Base-by-base conservation (phyloP, 352 stramenopile genomes). In the Hyaloperonospora arabidopsidis region DNA sequence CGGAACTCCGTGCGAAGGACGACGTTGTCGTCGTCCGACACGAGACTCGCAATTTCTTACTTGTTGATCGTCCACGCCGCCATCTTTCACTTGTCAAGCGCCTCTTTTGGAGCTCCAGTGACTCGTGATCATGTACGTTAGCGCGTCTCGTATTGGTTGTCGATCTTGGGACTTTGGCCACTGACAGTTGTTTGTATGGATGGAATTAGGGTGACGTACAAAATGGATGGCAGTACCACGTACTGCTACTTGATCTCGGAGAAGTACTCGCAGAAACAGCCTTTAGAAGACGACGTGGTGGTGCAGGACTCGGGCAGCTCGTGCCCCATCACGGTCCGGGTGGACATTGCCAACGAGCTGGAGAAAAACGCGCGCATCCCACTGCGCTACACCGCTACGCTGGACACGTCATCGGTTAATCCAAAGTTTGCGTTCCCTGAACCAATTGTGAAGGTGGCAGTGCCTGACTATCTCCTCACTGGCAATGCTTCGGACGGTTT, bases 161-260 rank as follows among this genome's bases (percentile, higher is more conserved):
- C 7, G 25, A 7, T 29, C 25, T 29, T 3, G 25, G 7, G 25
- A 29, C 7, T 29, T 3, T 29, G 25, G 25, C 3, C 25, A 29
- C 25, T 29, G 7, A 29, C 25, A 7, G 3, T 29, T 29, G 25
- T 3, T 7, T 29, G 3, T 3, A 7, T 29, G 25, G 3, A 29
- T 29, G 3, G 13, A 25, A 46, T 61, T 51, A 79, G 63, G 63
- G 60, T 65, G 57, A 74, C 57, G 47, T 89, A 82, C 62, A 86
- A 84, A 53, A 84, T 89, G 57, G 80, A 91, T 65, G 70, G 60
- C 41, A 80, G 63, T 57, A 91, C 80, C 28, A 91, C 80, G 41
- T 89, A 91, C 67, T 91, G 80, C 65, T 91, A 87, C 62, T 87
- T 85, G 63, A 66, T 85, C 14, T 60, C 65, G 18, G 66, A 84